phyloP scores from a whole-genome alignment of 2,329 filamentous ascomycete species.

The Aspergillus luchuensis region DNA sequence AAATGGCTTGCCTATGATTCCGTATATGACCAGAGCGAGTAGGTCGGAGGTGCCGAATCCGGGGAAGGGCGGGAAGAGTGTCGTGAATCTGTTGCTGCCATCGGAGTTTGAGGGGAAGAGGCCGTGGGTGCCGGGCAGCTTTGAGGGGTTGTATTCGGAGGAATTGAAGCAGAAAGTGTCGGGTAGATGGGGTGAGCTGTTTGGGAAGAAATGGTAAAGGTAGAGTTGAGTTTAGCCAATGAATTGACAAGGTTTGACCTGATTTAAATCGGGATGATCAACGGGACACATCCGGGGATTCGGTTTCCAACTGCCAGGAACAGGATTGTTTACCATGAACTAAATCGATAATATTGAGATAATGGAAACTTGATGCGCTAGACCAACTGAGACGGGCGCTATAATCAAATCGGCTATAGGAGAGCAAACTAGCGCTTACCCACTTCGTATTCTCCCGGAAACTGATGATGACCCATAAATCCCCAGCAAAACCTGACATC shows the following conservation, averaged over 20 bases:
- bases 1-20: not conserved
- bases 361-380: too few species aligned
- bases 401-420: too few species aligned
- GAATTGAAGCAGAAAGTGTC: not conserved
- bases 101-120: not conserved
- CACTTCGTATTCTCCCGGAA: not conserved
- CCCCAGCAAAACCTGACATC: too few species aligned
- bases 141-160: not conserved
- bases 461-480: too few species aligned
- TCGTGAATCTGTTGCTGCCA: not conserved
- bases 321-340: too few species aligned
- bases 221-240: too few species aligned
- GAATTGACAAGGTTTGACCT: too few species aligned
- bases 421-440: not conserved
- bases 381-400: too few species aligned
- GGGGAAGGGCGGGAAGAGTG: not conserved
- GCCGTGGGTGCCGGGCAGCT: not conserved
- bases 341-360: too few species aligned
- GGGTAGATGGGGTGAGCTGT: not conserved
- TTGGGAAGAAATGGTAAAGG: not conserved
- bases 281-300: too few species aligned
- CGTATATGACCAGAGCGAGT: not conserved
- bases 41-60: not conserved
- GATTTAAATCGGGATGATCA: too few species aligned
- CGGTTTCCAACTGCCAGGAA: too few species aligned